Conservation (phyloP, 331 rosid species). For the Telfairia occidentalis region DNA sequence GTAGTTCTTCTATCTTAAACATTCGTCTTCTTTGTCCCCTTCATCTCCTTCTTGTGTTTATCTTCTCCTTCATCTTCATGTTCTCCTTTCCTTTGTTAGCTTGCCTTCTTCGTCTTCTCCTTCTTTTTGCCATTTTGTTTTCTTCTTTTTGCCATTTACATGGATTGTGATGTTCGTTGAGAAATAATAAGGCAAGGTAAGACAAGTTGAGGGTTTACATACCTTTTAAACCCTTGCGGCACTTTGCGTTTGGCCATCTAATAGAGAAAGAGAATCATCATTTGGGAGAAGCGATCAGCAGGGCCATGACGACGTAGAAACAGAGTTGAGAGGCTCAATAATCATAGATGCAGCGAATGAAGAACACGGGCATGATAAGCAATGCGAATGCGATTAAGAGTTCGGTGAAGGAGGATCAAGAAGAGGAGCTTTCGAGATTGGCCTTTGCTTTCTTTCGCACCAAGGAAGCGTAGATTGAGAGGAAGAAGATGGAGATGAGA, state of each 20-base stretch:
- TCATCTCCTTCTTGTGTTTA: no score
- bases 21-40: no score
- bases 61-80: no score
- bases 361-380: constrained; percentile 40
- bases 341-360: constrained; percentile 29
- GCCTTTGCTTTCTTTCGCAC: constrained; percentile 30
- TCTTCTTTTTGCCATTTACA: no score
- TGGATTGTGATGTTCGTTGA: neutral
- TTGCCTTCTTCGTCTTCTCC: no score
- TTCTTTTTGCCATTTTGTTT: no score
- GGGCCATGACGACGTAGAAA: constrained; percentile 38
- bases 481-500: constrained; percentile 37
- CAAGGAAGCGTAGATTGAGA: constrained; percentile 44
- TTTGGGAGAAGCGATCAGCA: neutral
- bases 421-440: constrained; percentile 39
- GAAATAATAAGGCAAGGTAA: neutral
- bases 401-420: constrained; percentile 50
- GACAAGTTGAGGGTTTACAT: neutral
- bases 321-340: constrained; percentile 43
- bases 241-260: constrained; percentile 30
- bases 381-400: constrained; percentile 25
- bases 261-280: constrained; percentile 17
- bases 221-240: neutral
- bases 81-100: no score
- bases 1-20: no score